Evolutionary conservation across 306 rosid genomes (phyloP).

Genomic region (Cucumis hystrix): DNA sequence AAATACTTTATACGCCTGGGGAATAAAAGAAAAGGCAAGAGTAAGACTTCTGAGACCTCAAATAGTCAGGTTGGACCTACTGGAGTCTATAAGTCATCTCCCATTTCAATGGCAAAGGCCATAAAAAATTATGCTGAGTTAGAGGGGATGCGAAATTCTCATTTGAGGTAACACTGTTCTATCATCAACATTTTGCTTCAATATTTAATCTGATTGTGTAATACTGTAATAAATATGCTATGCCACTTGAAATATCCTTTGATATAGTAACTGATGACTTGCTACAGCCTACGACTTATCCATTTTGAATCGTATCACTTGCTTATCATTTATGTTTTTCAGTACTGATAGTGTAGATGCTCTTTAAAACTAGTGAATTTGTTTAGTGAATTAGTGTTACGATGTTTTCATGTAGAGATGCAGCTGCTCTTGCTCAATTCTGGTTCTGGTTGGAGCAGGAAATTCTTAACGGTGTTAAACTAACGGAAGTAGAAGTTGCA

Average conservation of each 20-base stretch:
- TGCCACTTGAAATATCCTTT: not conserved
- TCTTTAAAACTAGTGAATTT: not conserved
- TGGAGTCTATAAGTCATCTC: slow-evolving; percentile 47
- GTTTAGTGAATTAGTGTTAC: not conserved
- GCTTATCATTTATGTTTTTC: not conserved
- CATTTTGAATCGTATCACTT: not conserved
- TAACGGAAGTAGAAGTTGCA: slow-evolving; percentile 74
- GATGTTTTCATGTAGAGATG: slow-evolving; percentile 54
- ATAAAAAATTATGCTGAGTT: slow-evolving; percentile 71
- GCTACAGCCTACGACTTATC: not conserved
- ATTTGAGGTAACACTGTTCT: slow-evolving; percentile 43
- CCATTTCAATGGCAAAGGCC: slow-evolving; percentile 69
- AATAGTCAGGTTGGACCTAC: slow-evolving; percentile 30
- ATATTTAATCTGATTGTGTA: not conserved
- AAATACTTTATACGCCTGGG: slow-evolving; percentile 30
- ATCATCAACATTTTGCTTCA: not conserved
- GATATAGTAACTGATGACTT: not conserved
- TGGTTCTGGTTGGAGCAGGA: slow-evolving; percentile 90
- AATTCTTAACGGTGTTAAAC: slow-evolving; percentile 34
- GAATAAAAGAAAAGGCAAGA: slow-evolving; percentile 27
- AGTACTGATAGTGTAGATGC: not conserved
- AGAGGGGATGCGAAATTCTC: slow-evolving; percentile 81
- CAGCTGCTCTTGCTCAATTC: slow-evolving; percentile 81
- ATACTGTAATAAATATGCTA: not conserved
- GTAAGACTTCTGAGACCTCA: slow-evolving; percentile 21